Percentiles rank a stretch among this genome's conserved stretches.
phyloP scores from a whole-genome alignment of 768 basidiomycete genomes.

The Leccinum arenicola region DNA sequence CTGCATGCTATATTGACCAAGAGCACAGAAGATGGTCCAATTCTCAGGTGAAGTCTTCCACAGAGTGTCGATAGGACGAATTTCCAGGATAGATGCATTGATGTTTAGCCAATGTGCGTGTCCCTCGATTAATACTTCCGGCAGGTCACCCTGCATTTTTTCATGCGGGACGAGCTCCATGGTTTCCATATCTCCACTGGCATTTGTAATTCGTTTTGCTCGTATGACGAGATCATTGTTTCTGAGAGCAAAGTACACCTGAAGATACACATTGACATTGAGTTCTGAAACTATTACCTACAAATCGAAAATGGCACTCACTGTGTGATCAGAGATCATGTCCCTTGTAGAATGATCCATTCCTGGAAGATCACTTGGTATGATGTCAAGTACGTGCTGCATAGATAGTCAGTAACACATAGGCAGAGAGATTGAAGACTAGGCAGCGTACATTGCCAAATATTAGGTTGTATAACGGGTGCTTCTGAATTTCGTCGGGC shows the following conservation, averaged over 20 bases:
- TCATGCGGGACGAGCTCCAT: conserved; percentile 24
- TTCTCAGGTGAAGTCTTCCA: conserved; percentile 22
- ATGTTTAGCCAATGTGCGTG: conserved; percentile 30
- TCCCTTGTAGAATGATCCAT: conserved; percentile 27
- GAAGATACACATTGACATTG: not conserved
- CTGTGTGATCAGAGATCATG: conserved; percentile 17
- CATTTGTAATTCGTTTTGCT: conserved; percentile 2
- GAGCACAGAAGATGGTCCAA: conserved; percentile 18
- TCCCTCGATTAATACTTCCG: conserved; percentile 12
- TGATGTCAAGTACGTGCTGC: conserved; percentile 20
- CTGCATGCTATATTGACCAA: conserved; percentile 1
- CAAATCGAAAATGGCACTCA: not conserved
- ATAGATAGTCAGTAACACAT: not conserved
- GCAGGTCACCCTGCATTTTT: conserved; percentile 21
- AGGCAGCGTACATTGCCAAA: conserved; percentile 20
- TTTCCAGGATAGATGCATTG: conserved; percentile 16
- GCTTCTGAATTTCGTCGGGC: conserved; percentile 17
- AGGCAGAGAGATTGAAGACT: not conserved
- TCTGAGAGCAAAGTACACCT: conserved; percentile 27
- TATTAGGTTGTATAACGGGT: conserved; percentile 18
- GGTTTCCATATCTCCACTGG: not conserved
- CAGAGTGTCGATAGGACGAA: conserved; percentile 17
- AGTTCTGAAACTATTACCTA: not conserved
- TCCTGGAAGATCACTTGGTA: conserved; percentile 24
- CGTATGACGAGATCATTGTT: conserved; percentile 18